These are phyloP conservation scores for Secale cereale DNA, from an alignment of 176 grass and related monocot genomes.

Conservation along the genomic window DNA sequence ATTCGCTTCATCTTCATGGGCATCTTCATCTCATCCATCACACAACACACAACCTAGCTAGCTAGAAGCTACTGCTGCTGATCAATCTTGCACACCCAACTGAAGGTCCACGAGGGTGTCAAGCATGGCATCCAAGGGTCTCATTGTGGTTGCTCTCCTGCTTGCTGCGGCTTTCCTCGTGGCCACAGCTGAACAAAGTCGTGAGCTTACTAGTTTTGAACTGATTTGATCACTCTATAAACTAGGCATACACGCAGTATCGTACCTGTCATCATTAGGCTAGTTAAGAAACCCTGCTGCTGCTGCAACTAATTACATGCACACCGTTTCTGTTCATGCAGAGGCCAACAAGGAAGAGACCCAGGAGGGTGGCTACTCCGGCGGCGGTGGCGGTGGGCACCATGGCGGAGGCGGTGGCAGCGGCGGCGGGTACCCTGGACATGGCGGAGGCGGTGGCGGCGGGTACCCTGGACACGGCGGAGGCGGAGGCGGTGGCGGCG, in stretches of 20 bases:
- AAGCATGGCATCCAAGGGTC: conserved; percentile 45
- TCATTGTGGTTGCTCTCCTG: conserved; percentile 1
- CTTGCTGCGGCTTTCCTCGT: conserved; percentile 22
- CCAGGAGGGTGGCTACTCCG: not conserved
- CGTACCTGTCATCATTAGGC: too few relatives aligned
- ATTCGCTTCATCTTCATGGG: not conserved
- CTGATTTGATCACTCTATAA: not conserved
- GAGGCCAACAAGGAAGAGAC: not conserved
- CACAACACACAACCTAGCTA: too few relatives aligned
- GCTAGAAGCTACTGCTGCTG: too few relatives aligned
- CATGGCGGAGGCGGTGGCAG: too few relatives aligned
- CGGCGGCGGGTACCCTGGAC: not conserved
- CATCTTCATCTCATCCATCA: not conserved
- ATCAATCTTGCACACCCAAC: too few relatives aligned
- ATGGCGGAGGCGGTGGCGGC: not conserved
- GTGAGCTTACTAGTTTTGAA: not conserved
- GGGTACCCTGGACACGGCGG: not conserved
- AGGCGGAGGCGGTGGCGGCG: not conserved
- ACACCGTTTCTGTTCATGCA: not conserved
- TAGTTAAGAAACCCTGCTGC: not conserved
- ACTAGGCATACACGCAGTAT: too few relatives aligned
- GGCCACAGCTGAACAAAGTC: not conserved
- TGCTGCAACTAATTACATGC: not conserved
- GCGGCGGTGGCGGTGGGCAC: not conserved
- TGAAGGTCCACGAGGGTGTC: too few relatives aligned